Base-by-base conservation (phyloP, 345 rosid species). In the Raphanus raphanistrum region DNA sequence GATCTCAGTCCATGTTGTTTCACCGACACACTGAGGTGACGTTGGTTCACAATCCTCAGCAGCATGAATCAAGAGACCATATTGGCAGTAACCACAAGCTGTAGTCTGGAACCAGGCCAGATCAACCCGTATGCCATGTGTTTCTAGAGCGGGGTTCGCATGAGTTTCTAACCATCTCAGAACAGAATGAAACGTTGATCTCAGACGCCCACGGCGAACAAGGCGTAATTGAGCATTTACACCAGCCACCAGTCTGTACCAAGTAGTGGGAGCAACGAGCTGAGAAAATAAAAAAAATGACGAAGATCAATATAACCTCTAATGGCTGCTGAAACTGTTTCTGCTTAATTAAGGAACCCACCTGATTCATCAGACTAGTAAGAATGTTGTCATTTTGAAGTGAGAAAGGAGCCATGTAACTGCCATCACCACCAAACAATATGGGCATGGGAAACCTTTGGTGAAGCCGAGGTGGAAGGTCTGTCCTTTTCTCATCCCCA, bases 211-310 rank as follows among this genome's bases (percentile, higher is more conserved):
- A 76, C 89, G 87, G 32, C 87, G 84, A 88, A 96, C 99, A 69
- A 93, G 84, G 68, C 99, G 97, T 69, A 93, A 76, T 76, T 91
- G 98, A 66, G 94, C 97, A 89, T 91, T 96, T 82, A 96, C 85
- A 89, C 99, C 99, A 79, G 98, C 96, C 81, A 89, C 93, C 84
- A 93, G 84, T 50, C 98, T 89, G 71, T 90, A 96, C 97, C 98
- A 96, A 41, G 88, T 87, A 43, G 99, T 93, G 25, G 98, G 93
- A 5, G 96, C 88, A 77, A 89, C 87, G 29, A 85, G 80, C 99
- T 96, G 87, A 70, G 79, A 78, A 79, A 50, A 61, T 71, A 70
- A 68, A 66, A 67, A 11, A 61, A 28, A 68, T 58, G 60, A 54
- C 52, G 26, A 36, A 27, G 21, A 76, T 33, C 82, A 76, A 79